Percentiles rank a stretch among this genome's conserved stretches.
phyloP scores from a whole-genome alignment of 495 filamentous ascomycete genomes.

The Aspergillus mulundensis region DNA sequence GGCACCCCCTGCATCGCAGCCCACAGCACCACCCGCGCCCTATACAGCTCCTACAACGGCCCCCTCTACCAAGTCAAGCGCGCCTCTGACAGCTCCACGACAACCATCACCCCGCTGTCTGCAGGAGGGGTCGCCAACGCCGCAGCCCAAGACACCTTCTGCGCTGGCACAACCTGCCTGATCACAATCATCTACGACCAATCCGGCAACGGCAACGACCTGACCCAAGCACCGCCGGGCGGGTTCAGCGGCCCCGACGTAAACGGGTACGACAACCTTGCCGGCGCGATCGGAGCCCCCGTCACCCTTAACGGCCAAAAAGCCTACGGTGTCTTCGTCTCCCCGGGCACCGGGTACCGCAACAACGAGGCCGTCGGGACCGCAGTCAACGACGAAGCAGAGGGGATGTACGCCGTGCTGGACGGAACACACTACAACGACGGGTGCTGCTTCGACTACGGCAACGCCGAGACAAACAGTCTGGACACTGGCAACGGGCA shows the following conservation, averaged over 20 bases:
- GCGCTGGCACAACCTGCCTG: slow-evolving; percentile 51
- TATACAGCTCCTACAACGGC: slow-evolving; percentile 48
- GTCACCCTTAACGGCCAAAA: slow-evolving; percentile 55
- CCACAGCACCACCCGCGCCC: slow-evolving; percentile 57
- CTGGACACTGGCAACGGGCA: slow-evolving; percentile 53
- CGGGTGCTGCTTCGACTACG: slow-evolving; percentile 59
- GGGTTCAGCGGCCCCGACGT: slow-evolving; percentile 49
- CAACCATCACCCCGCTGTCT: slow-evolving; percentile 42
- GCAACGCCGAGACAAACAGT: slow-evolving; percentile 54
- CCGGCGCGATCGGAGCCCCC: slow-evolving; percentile 53
- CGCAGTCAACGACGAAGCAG: slow-evolving; percentile 48
- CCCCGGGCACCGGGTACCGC: slow-evolving; percentile 53
- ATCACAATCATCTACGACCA: slow-evolving; percentile 60
- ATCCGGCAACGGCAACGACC: slow-evolving; percentile 53
- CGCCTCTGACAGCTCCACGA: slow-evolving; percentile 44
- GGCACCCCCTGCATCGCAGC: slow-evolving; percentile 54
- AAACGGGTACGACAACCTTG: slow-evolving; percentile 52
- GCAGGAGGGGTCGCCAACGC: slow-evolving; percentile 57
- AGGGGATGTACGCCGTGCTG: slow-evolving; percentile 58
- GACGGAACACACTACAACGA: slow-evolving; percentile 58
- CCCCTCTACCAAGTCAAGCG: slow-evolving; percentile 54
- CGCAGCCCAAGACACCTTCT: slow-evolving; percentile 53
- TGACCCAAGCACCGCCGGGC: slow-evolving; percentile 53
- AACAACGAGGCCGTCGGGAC: slow-evolving; percentile 46
- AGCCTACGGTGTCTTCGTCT: slow-evolving; percentile 55